These are phyloP conservation scores for Myriosclerotinia curreyana DNA, from an alignment of 2,329 filamentous ascomycete genomes.

Conservation along the genomic window DNA sequence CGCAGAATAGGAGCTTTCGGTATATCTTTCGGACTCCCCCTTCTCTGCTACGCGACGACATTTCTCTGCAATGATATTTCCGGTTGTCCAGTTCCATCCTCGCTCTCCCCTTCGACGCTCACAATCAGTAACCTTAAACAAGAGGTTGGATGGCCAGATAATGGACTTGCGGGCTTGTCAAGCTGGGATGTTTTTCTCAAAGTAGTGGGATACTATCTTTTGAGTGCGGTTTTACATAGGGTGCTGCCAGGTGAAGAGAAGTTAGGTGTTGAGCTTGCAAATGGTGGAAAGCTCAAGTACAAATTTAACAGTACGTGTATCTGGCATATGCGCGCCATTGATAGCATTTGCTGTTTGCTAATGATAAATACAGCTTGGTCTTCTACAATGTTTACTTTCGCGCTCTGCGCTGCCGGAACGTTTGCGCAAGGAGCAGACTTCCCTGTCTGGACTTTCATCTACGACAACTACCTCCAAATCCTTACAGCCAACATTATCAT, in stretches of 20 bases:
- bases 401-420: slow-evolving; percentile 71
- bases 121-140: slow-evolving; percentile 69
- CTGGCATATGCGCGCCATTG: neutral
- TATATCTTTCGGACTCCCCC: slow-evolving; percentile 77
- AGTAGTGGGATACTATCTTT: slow-evolving; percentile 71
- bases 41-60: slow-evolving; percentile 73
- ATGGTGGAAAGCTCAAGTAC: slow-evolving; percentile 75
- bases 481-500: slow-evolving; percentile 80
- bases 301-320: slow-evolving; percentile 65
- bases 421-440: slow-evolving; percentile 75
- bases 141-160: slow-evolving; percentile 76
- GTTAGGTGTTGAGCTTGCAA: slow-evolving; percentile 67
- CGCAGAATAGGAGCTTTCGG: slow-evolving; percentile 68
- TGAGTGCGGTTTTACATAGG: slow-evolving; percentile 71
- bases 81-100: slow-evolving; percentile 82
- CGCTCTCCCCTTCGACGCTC: slow-evolving; percentile 69
- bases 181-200: slow-evolving; percentile 68
- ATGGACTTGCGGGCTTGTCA: slow-evolving; percentile 67
- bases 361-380: slow-evolving; percentile 57
- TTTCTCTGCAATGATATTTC: slow-evolving; percentile 92
- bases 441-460: slow-evolving; percentile 86
- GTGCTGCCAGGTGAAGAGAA: slow-evolving; percentile 71
- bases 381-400: slow-evolving; percentile 71
- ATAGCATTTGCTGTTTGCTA: slow-evolving; percentile 18
- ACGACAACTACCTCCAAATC: slow-evolving; percentile 84